These are phyloP conservation scores for Fusarium globosum DNA, from an alignment of 2,329 filamentous ascomycete genomes.

Conservation along the genomic window DNA sequence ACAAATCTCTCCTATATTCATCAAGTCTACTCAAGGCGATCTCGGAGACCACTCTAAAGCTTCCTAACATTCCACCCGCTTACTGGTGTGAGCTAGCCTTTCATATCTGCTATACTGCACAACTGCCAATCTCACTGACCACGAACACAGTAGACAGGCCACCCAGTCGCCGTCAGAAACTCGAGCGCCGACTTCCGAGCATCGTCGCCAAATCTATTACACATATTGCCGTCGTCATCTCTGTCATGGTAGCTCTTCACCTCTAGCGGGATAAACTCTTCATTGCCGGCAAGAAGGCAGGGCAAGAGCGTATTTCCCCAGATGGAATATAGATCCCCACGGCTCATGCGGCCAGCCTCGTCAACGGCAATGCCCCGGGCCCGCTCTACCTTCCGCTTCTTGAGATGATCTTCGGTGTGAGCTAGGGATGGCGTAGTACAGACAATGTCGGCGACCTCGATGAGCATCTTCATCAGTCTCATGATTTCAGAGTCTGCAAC, in stretches of 20 bases:
- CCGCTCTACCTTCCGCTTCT: neutral
- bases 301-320: neutral
- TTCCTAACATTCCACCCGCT: rapidly evolving
- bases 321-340: neutral
- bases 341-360: neutral
- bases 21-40: rapidly evolving
- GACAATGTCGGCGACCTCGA: neutral
- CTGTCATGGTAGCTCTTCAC: neutral
- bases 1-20: neutral
- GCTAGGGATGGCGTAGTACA: neutral
- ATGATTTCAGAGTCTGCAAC: neutral
- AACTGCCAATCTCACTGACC: no score
- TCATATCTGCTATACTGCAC: no score
- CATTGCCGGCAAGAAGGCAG: neutral
- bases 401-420: neutral
- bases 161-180: neutral
- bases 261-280: neutral
- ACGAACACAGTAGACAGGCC: neutral
- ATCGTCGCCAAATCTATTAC: neutral
- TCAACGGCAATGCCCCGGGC: neutral
- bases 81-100: neutral
- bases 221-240: no score
- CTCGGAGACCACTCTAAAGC: neutral
- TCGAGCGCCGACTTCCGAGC: neutral
- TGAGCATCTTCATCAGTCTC: neutral